Percentiles rank a stretch among this genome's conserved stretches.
These are phyloP conservation scores for Rhodotorula diobovata DNA, from an alignment of 768 basidiomycete genomes.

Conservation along the genomic window DNA sequence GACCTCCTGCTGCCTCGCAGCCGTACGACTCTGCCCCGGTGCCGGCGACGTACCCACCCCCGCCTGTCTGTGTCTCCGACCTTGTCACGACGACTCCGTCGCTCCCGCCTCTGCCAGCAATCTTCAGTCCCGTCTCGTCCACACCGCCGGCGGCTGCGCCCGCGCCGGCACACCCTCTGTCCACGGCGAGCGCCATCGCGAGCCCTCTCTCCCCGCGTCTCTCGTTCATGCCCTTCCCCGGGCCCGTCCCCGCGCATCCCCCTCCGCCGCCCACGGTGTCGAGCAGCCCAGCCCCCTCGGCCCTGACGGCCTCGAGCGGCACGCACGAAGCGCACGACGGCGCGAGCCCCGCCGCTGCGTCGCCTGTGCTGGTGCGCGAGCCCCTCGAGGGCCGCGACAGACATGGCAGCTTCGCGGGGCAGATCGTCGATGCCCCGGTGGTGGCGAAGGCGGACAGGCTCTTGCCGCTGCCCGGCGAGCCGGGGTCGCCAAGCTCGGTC, in stretches of 20 bases:
- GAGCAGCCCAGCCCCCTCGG: background rate
- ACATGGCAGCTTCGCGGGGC: background rate
- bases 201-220: slow-evolving; percentile 15
- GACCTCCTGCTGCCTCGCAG: too few species aligned
- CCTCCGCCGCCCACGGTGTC: background rate
- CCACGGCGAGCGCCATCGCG: background rate
- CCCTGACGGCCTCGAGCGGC: background rate
- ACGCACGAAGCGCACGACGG: background rate
- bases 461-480: background rate
- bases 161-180: background rate
- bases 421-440: background rate
- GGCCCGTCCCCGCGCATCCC: background rate
- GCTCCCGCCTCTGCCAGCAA: background rate
- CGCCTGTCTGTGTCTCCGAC: background rate
- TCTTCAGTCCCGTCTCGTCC: background rate
- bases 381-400: background rate
- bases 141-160: too few species aligned
- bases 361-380: background rate
- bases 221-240: slow-evolving; percentile 26
- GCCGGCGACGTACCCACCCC: background rate
- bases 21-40: too few species aligned
- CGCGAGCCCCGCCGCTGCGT: background rate
- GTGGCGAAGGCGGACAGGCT: background rate
- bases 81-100: background rate
- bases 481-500: background rate